These are phyloP conservation scores for Agaricus blazei DNA, from an alignment of 768 basidiomycete species.

Conservation along the genomic window DNA sequence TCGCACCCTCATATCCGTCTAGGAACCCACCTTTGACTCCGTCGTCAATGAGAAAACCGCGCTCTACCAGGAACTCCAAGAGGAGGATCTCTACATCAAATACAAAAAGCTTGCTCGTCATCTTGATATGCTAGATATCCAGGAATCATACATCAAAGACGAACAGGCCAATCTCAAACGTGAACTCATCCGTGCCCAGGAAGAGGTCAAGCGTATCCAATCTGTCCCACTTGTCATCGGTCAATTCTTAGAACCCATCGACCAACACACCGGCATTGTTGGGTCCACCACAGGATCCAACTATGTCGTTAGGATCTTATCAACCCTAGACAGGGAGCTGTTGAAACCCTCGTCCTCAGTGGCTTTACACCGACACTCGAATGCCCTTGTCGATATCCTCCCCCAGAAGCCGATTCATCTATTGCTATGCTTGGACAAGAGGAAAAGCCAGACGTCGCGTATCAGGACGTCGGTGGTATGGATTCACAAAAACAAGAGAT, in stretches of 20 bases:
- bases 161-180: slow-evolving; percentile 97
- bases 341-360: slow-evolving; percentile 97
- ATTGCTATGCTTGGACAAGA: slow-evolving; percentile 93
- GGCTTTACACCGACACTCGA: slow-evolving; percentile 98
- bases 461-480: slow-evolving; percentile 95
- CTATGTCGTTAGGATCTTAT: slow-evolving; percentile 96
- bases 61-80: slow-evolving; percentile 80
- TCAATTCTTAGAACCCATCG: slow-evolving; percentile 98
- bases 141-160: slow-evolving; percentile 97
- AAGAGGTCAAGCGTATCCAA: slow-evolving; percentile 99
- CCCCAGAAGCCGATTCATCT: slow-evolving; percentile 96
- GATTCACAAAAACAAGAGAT: slow-evolving; percentile 99
- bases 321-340: slow-evolving; percentile 93
- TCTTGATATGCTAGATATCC: slow-evolving; percentile 90
- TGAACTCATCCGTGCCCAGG: slow-evolving; percentile 96
- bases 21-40: slow-evolving; percentile 90
- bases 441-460: slow-evolving; percentile 92
- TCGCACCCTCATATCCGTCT: background rate
- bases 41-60: slow-evolving; percentile 87
- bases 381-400: slow-evolving; percentile 95
- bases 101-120: slow-evolving; percentile 96
- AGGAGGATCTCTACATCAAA: slow-evolving; percentile 93
- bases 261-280: slow-evolving; percentile 95
- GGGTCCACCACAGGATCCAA: slow-evolving; percentile 97
- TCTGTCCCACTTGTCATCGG: slow-evolving; percentile 98